Conservation (phyloP, 73 alveolate genomes). For the Breviolum minutum region DNA sequence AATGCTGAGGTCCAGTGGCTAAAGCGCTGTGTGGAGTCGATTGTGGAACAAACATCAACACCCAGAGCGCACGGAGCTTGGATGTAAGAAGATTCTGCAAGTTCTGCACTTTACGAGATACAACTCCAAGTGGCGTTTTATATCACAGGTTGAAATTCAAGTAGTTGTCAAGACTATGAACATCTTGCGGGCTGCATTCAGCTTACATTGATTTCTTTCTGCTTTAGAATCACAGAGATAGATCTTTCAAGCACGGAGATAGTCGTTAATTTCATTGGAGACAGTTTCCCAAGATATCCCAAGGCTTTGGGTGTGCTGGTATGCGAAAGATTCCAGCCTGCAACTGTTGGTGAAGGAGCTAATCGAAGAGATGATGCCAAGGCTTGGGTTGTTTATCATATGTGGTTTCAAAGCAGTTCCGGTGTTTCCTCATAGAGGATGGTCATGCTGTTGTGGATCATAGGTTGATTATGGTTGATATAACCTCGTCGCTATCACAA, state of each 20-base stretch:
- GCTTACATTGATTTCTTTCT: background rate
- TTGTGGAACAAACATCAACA: background rate
- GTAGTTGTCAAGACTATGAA: background rate
- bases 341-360: constrained; percentile 6
- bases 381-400: background rate
- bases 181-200: background rate
- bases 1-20: background rate
- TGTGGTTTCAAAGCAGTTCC: background rate
- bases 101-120: too few relatives aligned
- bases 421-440: background rate
- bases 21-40: constrained; percentile 59
- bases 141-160: background rate
- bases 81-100: background rate
- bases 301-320: constrained; percentile 91
- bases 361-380: constrained; percentile 59
- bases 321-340: background rate
- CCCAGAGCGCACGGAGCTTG: constrained; percentile 64
- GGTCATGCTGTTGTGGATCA: background rate
- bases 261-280: too few relatives aligned
- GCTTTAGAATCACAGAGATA: background rate
- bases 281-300: background rate
- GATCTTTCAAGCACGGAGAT: background rate
- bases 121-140: too few relatives aligned
- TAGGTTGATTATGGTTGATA: background rate
- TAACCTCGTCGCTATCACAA: background rate